phyloP scores from a whole-genome alignment of 352 stramenopile species.

The Globisporangium lucens region DNA sequence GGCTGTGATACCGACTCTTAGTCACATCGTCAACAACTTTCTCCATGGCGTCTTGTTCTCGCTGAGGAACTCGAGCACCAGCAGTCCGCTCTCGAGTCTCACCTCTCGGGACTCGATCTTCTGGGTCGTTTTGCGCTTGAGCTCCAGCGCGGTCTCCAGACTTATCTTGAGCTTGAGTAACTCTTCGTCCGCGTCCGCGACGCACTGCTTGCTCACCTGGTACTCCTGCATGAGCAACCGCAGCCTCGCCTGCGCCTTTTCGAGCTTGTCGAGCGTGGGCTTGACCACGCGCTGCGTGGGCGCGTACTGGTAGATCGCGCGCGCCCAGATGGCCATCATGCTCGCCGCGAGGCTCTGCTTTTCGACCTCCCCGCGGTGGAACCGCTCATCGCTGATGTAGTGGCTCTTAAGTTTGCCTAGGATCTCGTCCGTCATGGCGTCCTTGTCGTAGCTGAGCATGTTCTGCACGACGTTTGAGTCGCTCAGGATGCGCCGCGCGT shows the following conservation, averaged over 20 bases:
- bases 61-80: slow-evolving; percentile 33
- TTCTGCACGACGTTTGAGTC: slow-evolving; percentile 71
- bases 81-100: slow-evolving; percentile 27
- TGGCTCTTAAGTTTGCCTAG: slow-evolving; percentile 39
- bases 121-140: slow-evolving; percentile 26
- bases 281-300: slow-evolving; percentile 43
- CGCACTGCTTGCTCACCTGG: slow-evolving; percentile 61
- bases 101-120: slow-evolving; percentile 36
- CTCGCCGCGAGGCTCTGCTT: slow-evolving; percentile 74
- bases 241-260: slow-evolving; percentile 49
- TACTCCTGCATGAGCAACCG: slow-evolving; percentile 61
- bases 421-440: slow-evolving; percentile 41
- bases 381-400: slow-evolving; percentile 53
- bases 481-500: slow-evolving; percentile 52
- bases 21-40: slow-evolving; percentile 13
- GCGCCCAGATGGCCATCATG: slow-evolving; percentile 76
- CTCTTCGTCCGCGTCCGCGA: slow-evolving; percentile 41
- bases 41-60: slow-evolving; percentile 30
- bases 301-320: slow-evolving; percentile 65
- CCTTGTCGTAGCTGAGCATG: slow-evolving; percentile 72
- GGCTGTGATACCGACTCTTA: slow-evolving; percentile 21
- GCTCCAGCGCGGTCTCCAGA: slow-evolving; percentile 24
- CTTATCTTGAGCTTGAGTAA: slow-evolving; percentile 21
- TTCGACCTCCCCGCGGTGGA: slow-evolving; percentile 66
- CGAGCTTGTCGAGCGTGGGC: slow-evolving; percentile 64